phyloP scores from a whole-genome alignment of 805 yeast species.

The Metschnikowia lochheadii region DNA sequence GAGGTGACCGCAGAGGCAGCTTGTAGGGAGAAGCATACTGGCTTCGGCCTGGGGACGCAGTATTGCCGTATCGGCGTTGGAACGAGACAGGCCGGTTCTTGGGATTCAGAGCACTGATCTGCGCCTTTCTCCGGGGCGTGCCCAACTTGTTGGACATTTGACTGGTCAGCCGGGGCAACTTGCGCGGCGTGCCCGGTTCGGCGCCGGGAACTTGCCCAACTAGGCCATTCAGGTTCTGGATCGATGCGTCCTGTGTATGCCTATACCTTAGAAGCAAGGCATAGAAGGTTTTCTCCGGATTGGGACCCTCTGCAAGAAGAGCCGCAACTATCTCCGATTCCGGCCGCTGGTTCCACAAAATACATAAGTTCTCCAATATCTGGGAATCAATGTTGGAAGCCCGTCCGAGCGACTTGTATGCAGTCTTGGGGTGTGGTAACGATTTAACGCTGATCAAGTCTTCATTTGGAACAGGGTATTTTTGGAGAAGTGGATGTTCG shows the following conservation, averaged over 20 bases:
- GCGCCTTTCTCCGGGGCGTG: slow-evolving; percentile 22
- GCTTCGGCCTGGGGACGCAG: slow-evolving; percentile 14
- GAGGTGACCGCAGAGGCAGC: slow-evolving; percentile 19
- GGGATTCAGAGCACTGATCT: slow-evolving; percentile 32
- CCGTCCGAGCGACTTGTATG: slow-evolving; percentile 47
- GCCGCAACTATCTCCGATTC: slow-evolving; percentile 37
- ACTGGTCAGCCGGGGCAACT: slow-evolving; percentile 14
- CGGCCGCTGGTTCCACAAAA: slow-evolving; percentile 54
- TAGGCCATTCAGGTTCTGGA: slow-evolving; percentile 6
- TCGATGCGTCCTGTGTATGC: slow-evolving; percentile 32
- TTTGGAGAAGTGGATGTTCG: slow-evolving; percentile 49
- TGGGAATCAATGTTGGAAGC: slow-evolving; percentile 47
- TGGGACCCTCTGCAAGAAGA: slow-evolving; percentile 36
- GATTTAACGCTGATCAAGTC: slow-evolving; percentile 42
- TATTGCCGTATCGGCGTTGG: slow-evolving; percentile 34
- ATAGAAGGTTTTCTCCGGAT: slow-evolving; percentile 45
- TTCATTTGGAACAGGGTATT: slow-evolving; percentile 47
- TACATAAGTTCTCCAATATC: slow-evolving; percentile 51
- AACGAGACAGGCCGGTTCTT: slow-evolving; percentile 38
- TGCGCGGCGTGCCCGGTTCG: slow-evolving; percentile 11
- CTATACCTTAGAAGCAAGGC: slow-evolving; percentile 43
- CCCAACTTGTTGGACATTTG: slow-evolving; percentile 6
- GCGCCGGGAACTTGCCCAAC: slow-evolving; percentile 2
- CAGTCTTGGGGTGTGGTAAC: slow-evolving; percentile 54
- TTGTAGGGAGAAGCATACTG: slow-evolving; percentile 29